Evolutionary conservation across 2,329 filamentous ascomycete species (phyloP), one percentile per base, ranked within the genome.

Genomic region (Zymoseptoria pseudotritici): DNA sequence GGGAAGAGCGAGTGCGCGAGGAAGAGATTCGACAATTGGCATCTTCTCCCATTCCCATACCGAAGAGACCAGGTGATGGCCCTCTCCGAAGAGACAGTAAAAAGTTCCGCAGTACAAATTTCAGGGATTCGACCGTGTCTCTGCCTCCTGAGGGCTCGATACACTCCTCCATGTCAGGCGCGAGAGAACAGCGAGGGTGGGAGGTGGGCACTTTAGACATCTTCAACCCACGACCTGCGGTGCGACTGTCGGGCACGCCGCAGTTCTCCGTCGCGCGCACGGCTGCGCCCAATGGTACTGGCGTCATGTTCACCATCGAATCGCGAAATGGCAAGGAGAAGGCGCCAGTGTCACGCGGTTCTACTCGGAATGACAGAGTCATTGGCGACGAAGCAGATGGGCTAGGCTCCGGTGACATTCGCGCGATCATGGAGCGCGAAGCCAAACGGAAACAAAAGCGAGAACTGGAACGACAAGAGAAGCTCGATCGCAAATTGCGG

Each of bases 381-480:
- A 82, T 88, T 53, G 83, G 86, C 60, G 82, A 84, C 52, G 73
- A 97, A 52, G 94, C 91, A 21, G 89, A 97, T 71, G 88, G 90
- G 61, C 80, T 99, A 58, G 90, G 91, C 74, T 89, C 94, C 3
- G 85, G 88, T 56, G 92, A 91, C 67, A 74, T 99, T 49, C 84
- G 93, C 60, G 89, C 96, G 71, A 80, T 97, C 29, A 88, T 99
- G 83, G 94, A 99, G 68, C 82, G 94, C 61, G 94, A 99, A 70
- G 82, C 87, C 65, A 84, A 92, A 68, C 83, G 94, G 59, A 85
- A 83, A 65, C 90, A 96, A 66, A 85, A 86, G 71, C 92, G 89
- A 75, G 83, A 82, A 57, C 79, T 83, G 59, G 81, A 81, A 46
- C 87, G 93, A 21, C 83, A 86, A 63, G 85, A 90, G 63, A 84